Base-by-base conservation (phyloP, 2,329 filamentous ascomycete genomes). In the Colletotrichum chlorophyti region DNA sequence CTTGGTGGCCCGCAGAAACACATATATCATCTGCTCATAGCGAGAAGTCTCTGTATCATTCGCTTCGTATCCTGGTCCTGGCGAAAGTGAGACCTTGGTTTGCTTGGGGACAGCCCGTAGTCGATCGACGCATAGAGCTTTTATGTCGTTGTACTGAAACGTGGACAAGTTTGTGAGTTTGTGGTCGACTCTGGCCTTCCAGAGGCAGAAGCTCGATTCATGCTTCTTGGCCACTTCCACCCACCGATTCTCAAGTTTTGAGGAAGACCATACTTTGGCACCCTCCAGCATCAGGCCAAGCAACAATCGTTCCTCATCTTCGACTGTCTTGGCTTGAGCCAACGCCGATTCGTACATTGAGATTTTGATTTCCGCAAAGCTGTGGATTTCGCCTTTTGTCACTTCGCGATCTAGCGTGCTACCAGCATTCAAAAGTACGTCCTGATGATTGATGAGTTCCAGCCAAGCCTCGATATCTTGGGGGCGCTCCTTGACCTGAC, bases 311-410 rank as follows among this genome's bases (percentile, higher is more conserved):
- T 90, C 83, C 14, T 83, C 81, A 37, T 82, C 80, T 31, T 75
- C 65, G 1, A 76, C 72, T 1, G 70, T 69, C 4, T 64, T 63
- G 6, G 84, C 78, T 41, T 88, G 83, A 10, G 79, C 75, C 7
- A 97, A 71, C 0, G 93, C 93, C 60, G 91, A 87, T 63, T 94
- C 86, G 60, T 93, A 91, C 60, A 96, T 85, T 2, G 89, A 86
- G 3, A 96, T 76, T 64, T 91, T 94, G 53, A 97, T 86, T 63
- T 95, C 89, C 4, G 91, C 87, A 52, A 91, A 84, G 61, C 89
- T 89, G 61, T 82, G 83, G 47, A 79, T 76, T 67, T 95, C 90
- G 3, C 87, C 84, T 24, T 78, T 76, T 0, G 85, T 87, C 26
- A 68, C 71, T 34, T 73, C 78, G 37, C 69, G 79, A 67, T 75